These are phyloP conservation scores for Tieghemostelium lacteum DNA, from an alignment of 78 protist species.

Conservation along the genomic window DNA sequence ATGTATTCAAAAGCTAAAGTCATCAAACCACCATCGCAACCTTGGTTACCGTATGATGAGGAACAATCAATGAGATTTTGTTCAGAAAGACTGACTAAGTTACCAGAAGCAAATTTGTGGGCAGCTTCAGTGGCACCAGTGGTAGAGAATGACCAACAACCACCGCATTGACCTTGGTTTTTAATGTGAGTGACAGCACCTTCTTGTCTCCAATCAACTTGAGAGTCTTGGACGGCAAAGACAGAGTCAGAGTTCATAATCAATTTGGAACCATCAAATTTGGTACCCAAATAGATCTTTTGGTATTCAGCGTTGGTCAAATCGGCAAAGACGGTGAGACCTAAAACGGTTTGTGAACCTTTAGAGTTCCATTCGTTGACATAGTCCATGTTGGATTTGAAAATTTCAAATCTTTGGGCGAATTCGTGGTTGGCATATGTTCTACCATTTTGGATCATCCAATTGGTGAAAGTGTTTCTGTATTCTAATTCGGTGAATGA, in stretches of 20 bases:
- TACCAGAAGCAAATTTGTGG: too few species aligned
- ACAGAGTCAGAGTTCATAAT: background rate
- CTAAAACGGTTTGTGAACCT: constrained; percentile 43
- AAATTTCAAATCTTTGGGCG: background rate
- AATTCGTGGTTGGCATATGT: constrained; percentile 9
- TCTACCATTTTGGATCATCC: constrained; percentile 12
- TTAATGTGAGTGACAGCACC: constrained; percentile 81
- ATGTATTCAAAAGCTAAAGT: background rate
- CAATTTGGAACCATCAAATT: constrained; percentile 29
- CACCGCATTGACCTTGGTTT: too few species aligned
- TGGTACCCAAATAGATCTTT: constrained; percentile 31
- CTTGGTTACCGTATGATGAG: background rate
- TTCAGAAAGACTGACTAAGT: too few species aligned
- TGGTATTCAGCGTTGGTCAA: too few species aligned
- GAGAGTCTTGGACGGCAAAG: background rate
- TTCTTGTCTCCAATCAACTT: constrained; percentile 83
- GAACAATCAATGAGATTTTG: background rate
- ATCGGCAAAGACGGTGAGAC: constrained; percentile 42
- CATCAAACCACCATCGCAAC: background rate
- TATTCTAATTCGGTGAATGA: constrained; percentile 14
- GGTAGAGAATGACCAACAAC: too few species aligned
- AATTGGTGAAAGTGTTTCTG: constrained; percentile 13
- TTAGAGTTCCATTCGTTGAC: constrained; percentile 25
- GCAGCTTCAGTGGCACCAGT: too few species aligned
- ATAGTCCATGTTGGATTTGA: constrained; percentile 44